These are phyloP conservation scores for Chalciporus piperatus DNA, from an alignment of 768 basidiomycete genomes.

Conservation along the genomic window DNA sequence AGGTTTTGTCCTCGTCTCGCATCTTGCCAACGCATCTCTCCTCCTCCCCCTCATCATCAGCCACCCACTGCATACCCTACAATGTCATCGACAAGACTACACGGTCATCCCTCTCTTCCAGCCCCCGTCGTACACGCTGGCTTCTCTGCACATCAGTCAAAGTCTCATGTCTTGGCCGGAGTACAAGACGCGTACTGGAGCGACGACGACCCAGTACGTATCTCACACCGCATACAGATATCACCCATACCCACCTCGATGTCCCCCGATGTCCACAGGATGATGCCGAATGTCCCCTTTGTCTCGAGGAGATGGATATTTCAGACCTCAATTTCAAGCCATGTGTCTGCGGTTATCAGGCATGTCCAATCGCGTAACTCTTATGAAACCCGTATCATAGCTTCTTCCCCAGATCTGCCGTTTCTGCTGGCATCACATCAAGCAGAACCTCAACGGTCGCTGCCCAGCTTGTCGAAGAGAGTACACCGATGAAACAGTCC, in stretches of 20 bases:
- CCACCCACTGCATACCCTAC: not conserved
- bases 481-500: slow-evolving; percentile 89
- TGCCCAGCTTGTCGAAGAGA: slow-evolving; percentile 95
- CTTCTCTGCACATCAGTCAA: slow-evolving; percentile 71
- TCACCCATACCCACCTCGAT: slow-evolving; percentile 13
- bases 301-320: slow-evolving; percentile 98
- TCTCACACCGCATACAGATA: slow-evolving; percentile 1
- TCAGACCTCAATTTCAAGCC: slow-evolving; percentile 99
- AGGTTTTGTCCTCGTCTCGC: slow-evolving; percentile 18
- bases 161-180: slow-evolving; percentile 83
- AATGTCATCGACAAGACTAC: slow-evolving; percentile 56
- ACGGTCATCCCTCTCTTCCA: slow-evolving; percentile 62
- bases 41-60: slow-evolving; percentile 8
- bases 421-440: slow-evolving; percentile 99
- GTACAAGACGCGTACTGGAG: slow-evolving; percentile 98
- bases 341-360: slow-evolving; percentile 98
- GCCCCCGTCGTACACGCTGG: slow-evolving; percentile 72
- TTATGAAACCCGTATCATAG: slow-evolving; percentile 17
- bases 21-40: slow-evolving; percentile 8
- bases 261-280: slow-evolving; percentile 55
- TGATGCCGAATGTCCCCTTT: slow-evolving; percentile 96
- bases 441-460: slow-evolving; percentile 90
- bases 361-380: slow-evolving; percentile 28
- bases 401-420: slow-evolving; percentile 78
- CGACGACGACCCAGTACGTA: slow-evolving; percentile 79